Percentiles rank a stretch among this genome's conserved stretches.
Conservation (phyloP, 345 rosid genomes). For the Pseudoturritis turrita region DNA sequence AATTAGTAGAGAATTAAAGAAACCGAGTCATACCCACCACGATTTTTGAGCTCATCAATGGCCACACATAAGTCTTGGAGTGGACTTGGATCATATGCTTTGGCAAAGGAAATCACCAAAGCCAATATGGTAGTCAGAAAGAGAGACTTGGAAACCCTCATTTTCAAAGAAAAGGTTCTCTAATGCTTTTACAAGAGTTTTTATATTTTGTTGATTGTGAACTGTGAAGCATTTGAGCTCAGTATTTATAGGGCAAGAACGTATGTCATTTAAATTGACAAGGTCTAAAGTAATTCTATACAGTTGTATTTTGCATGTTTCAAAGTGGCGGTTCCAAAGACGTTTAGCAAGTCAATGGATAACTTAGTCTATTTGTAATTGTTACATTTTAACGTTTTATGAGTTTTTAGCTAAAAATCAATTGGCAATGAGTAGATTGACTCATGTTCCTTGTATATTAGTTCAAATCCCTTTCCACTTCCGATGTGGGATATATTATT, state of each 20-base stretch:
- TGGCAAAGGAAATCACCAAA: neutral
- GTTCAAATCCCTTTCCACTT: no score
- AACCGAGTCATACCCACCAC: neutral
- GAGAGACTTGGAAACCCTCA: conserved; percentile 3
- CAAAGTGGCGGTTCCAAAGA: conserved; percentile 11
- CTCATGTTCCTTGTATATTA: no score
- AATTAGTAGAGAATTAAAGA: neutral
- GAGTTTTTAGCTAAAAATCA: no score
- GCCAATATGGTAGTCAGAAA: neutral
- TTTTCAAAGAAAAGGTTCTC: neutral
- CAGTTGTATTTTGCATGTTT: neutral
- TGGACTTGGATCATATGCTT: conserved; percentile 15
- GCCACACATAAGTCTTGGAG: conserved; percentile 19
- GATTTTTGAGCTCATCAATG: neutral
- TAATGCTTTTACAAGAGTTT: no score
- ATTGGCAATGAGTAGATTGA: no score
- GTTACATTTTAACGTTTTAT: no score
- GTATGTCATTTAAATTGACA: neutral
- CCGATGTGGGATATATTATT: no score
- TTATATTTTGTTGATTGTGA: conserved; percentile 5
- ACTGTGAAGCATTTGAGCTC: neutral
- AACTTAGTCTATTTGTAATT: no score
- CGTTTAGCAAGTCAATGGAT: no score
- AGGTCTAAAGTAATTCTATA: neutral
- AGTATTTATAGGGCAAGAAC: neutral